These are phyloP conservation scores for Gymnopus androsaceus DNA, from an alignment of 1,284 basidiomycete species.

Conservation along the genomic window DNA sequence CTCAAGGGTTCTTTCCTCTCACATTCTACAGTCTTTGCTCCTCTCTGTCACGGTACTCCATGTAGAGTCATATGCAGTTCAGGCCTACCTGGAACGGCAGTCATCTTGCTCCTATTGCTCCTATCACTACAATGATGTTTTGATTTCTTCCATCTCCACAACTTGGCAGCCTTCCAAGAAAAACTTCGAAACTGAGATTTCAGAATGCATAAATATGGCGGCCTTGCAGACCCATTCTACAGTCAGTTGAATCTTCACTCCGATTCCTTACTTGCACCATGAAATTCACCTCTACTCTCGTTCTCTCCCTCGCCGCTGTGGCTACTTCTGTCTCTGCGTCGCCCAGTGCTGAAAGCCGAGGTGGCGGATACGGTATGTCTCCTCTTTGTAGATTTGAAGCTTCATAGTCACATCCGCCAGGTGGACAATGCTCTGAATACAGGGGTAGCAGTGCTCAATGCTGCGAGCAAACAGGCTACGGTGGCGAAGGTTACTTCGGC, in stretches of 20 bases:
- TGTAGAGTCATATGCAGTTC: too few species aligned
- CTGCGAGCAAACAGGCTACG: slow-evolving; percentile 38
- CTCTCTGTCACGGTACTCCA: too few species aligned
- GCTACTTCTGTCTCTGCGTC: slow-evolving; percentile 32
- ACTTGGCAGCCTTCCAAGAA: slow-evolving; percentile 3
- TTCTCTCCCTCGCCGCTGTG: slow-evolving; percentile 35
- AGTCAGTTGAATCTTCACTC: neutral
- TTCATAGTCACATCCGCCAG: slow-evolving; percentile 31
- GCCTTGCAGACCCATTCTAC: too few species aligned
- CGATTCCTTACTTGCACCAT: slow-evolving; percentile 27
- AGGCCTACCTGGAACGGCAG: too few species aligned
- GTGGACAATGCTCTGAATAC: slow-evolving; percentile 36
- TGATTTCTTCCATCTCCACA: neutral
- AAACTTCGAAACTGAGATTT: neutral
- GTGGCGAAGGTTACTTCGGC: slow-evolving; percentile 10
- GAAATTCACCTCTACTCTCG: slow-evolving; percentile 44
- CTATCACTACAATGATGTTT: too few species aligned
- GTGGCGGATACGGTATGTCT: slow-evolving; percentile 32
- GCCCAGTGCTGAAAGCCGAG: slow-evolving; percentile 30
- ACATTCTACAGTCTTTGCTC: too few species aligned
- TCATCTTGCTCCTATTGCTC: too few species aligned
- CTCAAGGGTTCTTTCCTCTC: too few species aligned
- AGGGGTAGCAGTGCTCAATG: slow-evolving; percentile 42
- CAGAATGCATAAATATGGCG: neutral
- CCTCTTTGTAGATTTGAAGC: neutral